Evolutionary conservation across 1,284 basidiomycete genomes (phyloP), one percentile per base, ranked within the genome.

Genomic region (Trametes sp.): DNA sequence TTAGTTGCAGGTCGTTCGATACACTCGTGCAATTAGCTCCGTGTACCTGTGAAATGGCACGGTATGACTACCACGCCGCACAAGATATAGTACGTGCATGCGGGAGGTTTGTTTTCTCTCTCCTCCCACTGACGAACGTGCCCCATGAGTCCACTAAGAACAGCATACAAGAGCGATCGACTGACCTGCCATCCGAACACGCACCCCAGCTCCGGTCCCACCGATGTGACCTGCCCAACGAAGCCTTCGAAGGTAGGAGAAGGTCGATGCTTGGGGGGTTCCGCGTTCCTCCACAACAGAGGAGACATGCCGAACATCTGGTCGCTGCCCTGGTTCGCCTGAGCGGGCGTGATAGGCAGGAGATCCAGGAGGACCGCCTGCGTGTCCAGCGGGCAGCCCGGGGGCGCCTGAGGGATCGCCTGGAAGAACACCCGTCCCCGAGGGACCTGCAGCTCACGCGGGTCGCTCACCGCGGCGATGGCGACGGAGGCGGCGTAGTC

Each of bases 401-500:
- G 13, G 16, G 54, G 54, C 4, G 36, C 24, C 9, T 26, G 19
- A 2, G 45, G 54, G 41, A 56, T 14, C n/a, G 54, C 10, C 13
- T 26, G 31, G 2, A 26, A 2, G 36, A 53, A 38, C 10, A 11
- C 14, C 35, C 51, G 36, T 11, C 35, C 13, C 21, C 21, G 42
- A 2, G 7, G 21, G 19, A 1, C 38, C 9, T 33, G 26, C 41
- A 13, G 19, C 26, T 41, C 31, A 23, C 26, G 16, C 23, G 45
- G 35, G 24, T 49, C 21, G 23, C 35, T n/a, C n/a, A 57, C 11
- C 5, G 57, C 48, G 31, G 56, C 57, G 26, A 66, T 54, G 16
- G 59, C 62, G 11, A 53, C 38, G n/a, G 44, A 44, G 1, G 51
- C 56, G 2, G 63, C 60, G 44, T 67, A 67, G 33, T 54, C 49